Base-by-base conservation (phyloP, 2,329 filamentous ascomycete genomes). In the Gremmenia infestans region DNA sequence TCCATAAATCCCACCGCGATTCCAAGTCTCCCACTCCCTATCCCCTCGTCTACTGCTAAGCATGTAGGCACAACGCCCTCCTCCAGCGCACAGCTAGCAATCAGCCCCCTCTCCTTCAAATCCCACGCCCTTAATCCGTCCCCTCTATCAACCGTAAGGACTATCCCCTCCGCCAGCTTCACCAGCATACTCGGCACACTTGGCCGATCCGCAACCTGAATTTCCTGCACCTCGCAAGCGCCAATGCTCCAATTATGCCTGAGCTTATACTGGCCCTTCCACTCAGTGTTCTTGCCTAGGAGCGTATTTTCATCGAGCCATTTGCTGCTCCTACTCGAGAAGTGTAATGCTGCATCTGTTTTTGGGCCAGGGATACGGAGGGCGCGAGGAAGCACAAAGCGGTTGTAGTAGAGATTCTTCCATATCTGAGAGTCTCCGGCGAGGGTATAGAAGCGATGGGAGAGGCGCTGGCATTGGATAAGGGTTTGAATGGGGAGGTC, bases 221-320 rank as follows among this genome's bases (percentile, higher is more conserved):
- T 81, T 71, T 96, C 89, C 37, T 88, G 85, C 12, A 96, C 83
- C 39, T 83, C 87, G 66, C 91, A 96, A 63, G 82, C 85, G 0
- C 93, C 94, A 59, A 80, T 83, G 1, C 88, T 82, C 94, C 94
- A 97, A 73, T 97, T 97, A 69, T 96, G 88, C 47, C 89, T 81
- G 50, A 97, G 77, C 66, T 87, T 90, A 72, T 95, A 97, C 66
- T 94, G 88, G 59, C 82, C 81, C 75, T 95, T 96, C 92, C 92
- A 97, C 67, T 94, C 83, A 48, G 81, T 85, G 19, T 73, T 61
- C 51, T 62, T 61, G 1, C 63, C 67, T 32, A 69, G 56, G 25
- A 70, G 40, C 6, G 48, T 63, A 50, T 67, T 65, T 58, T 70
- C 70, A 57, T 71, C 72, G 71, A 80, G 75, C 78, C 77, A 76